Evolutionary conservation across 2,329 filamentous ascomycete genomes (phyloP).

Genomic region (Rutstroemia sp.): DNA sequence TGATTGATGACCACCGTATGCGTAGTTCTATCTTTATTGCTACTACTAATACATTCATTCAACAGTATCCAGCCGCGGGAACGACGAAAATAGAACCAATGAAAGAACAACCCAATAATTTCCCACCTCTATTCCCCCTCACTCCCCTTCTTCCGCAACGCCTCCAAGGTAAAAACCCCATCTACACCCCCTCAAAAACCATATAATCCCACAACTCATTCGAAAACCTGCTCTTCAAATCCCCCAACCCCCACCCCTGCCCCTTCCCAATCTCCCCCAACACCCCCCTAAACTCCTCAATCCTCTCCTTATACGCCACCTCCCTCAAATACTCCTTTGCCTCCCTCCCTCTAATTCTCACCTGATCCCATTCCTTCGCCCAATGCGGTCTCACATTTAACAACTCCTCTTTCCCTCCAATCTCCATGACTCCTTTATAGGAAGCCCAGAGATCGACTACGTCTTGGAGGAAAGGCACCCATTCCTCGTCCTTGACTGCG

Average conservation of each 20-base stretch:
- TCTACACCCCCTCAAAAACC: slow-evolving; percentile 1
- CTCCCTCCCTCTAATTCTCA: not conserved
- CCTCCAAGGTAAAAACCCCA: no score
- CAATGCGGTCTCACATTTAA: slow-evolving; percentile 32
- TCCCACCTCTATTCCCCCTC: no score
- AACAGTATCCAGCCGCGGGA: no score
- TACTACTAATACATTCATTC: no score
- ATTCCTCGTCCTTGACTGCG: slow-evolving; percentile 32
- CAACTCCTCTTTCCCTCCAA: slow-evolving; percentile 16
- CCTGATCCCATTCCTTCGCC: slow-evolving; percentile 36
- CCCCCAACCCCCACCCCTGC: slow-evolving; percentile 33
- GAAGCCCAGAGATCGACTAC: slow-evolving; percentile 37
- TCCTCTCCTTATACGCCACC: not conserved
- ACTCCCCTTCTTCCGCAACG: no score
- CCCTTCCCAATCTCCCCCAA: slow-evolving; percentile 30
- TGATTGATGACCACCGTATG: no score
- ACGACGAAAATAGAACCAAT: no score
- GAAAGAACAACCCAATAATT: no score
- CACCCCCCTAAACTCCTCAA: not conserved
- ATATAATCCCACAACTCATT: slow-evolving; percentile 32
- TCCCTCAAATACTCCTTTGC: not conserved
- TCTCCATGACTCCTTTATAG: slow-evolving; percentile 17
- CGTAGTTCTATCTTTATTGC: no score
- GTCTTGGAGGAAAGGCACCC: slow-evolving; percentile 35
- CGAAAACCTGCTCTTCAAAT: slow-evolving; percentile 33